A percentile compares a stretch with the other conserved stretches of the same genome.
Evolutionary conservation across 2,329 filamentous ascomycete species (phyloP).

Genomic region (Colletotrichum euphorbiae): DNA sequence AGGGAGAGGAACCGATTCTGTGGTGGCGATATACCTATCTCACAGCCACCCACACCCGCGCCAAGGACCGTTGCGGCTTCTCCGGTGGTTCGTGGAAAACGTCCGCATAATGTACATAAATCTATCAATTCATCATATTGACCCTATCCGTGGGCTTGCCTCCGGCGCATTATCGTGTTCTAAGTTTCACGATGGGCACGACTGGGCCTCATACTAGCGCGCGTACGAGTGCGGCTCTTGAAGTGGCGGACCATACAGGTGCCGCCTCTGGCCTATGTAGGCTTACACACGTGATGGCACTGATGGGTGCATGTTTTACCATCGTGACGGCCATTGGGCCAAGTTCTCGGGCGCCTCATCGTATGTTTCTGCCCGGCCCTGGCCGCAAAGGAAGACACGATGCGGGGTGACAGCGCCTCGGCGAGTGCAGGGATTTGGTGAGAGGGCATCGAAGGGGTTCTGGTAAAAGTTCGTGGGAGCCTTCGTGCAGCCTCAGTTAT

Average conservation of each 20-base stretch:
- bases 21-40: conserved; percentile 3
- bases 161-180: background rate
- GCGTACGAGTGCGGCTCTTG: background rate
- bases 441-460: background rate
- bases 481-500: too few relatives aligned
- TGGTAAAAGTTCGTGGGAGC: too few relatives aligned
- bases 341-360: background rate
- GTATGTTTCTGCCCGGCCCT: background rate
- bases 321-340: conserved; percentile 12
- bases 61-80: background rate
- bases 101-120: background rate
- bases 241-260: background rate
- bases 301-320: background rate
- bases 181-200: background rate
- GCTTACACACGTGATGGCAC: conserved; percentile 20
- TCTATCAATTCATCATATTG: too few relatives aligned
- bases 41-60: background rate
- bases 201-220: background rate
- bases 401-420: background rate
- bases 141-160: background rate
- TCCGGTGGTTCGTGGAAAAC: background rate
- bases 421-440: background rate
- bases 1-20: background rate
- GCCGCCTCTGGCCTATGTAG: background rate
- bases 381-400: background rate